phyloP scores from a whole-genome alignment of 2,329 filamentous ascomycete genomes.

The Diaporthe humulicola region DNA sequence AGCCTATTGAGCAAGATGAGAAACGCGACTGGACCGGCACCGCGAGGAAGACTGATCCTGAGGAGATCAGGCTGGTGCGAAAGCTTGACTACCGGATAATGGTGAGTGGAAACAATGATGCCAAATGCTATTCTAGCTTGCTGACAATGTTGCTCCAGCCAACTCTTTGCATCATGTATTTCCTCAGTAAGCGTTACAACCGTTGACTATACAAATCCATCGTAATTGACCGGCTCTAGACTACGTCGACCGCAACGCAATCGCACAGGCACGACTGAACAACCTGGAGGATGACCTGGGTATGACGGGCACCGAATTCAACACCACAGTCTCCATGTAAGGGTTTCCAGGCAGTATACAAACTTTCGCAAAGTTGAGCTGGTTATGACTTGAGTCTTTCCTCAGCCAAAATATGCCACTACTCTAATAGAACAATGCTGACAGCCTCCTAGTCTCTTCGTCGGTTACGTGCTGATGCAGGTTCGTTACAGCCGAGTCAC shows the following conservation, averaged over 20 bases:
- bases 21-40: constrained; percentile 26
- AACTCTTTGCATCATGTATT: constrained; percentile 28
- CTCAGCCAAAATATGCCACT: background rate
- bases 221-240: background rate
- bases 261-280: constrained; percentile 21
- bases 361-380: background rate
- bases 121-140: background rate
- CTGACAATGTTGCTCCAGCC: background rate
- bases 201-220: accelerated
- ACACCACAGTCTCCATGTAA: constrained; percentile 31
- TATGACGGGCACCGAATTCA: constrained; percentile 27
- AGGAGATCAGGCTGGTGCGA: constrained; percentile 53
- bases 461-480: constrained; percentile 59
- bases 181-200: background rate
- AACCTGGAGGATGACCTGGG: constrained; percentile 23
- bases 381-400: too few species aligned
- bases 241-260: constrained; percentile 25
- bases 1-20: constrained; percentile 10
- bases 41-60: constrained; percentile 47
- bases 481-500: background rate
- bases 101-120: background rate
- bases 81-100: constrained; percentile 55
- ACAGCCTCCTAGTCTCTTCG: constrained; percentile 1
- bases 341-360: background rate
- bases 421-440: background rate